These are phyloP conservation scores for Camelina sativa DNA, from an alignment of 345 rosid species.

Conservation along the genomic window DNA sequence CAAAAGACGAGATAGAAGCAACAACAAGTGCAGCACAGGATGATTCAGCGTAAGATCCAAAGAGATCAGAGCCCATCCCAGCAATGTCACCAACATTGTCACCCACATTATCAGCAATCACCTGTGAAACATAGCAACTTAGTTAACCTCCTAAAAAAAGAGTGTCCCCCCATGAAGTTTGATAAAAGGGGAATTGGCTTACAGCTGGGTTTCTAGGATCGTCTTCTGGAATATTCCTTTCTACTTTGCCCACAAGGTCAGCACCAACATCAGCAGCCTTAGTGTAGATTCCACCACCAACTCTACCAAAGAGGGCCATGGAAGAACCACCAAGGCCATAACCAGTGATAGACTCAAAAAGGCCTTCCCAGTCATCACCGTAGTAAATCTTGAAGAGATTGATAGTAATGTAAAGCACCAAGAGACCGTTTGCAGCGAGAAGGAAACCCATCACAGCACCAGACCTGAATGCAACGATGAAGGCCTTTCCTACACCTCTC, in stretches of 20 bases:
- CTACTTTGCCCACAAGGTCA: slow-evolving; percentile 79
- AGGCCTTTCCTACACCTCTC: slow-evolving; percentile 91
- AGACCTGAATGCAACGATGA: slow-evolving; percentile 63
- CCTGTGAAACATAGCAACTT: slow-evolving; percentile 49
- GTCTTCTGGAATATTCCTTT: slow-evolving; percentile 74
- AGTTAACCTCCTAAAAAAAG: not conserved
- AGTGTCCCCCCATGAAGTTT: not conserved
- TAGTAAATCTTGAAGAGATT: slow-evolving; percentile 71
- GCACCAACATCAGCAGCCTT: slow-evolving; percentile 82
- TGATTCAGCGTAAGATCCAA: slow-evolving; percentile 73
- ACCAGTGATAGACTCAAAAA: slow-evolving; percentile 75
- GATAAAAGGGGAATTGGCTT: slow-evolving; percentile 25
- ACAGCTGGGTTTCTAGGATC: slow-evolving; percentile 86
- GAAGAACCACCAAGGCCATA: slow-evolving; percentile 81
- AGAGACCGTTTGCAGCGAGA: slow-evolving; percentile 71
- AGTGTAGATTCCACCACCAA: slow-evolving; percentile 79
- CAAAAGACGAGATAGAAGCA: slow-evolving; percentile 76
- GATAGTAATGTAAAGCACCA: slow-evolving; percentile 63
- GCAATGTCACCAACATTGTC: slow-evolving; percentile 81
- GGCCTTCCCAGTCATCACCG: slow-evolving; percentile 75
- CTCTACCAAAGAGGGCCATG: slow-evolving; percentile 80
- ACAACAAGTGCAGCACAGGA: slow-evolving; percentile 80
- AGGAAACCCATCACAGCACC: slow-evolving; percentile 86
- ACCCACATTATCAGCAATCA: slow-evolving; percentile 79
- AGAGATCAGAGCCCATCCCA: slow-evolving; percentile 84